Evolutionary conservation across 1,284 basidiomycete species (phyloP), one percentile per base, ranked within the genome.

Genomic region (Inonotus hispidus): DNA sequence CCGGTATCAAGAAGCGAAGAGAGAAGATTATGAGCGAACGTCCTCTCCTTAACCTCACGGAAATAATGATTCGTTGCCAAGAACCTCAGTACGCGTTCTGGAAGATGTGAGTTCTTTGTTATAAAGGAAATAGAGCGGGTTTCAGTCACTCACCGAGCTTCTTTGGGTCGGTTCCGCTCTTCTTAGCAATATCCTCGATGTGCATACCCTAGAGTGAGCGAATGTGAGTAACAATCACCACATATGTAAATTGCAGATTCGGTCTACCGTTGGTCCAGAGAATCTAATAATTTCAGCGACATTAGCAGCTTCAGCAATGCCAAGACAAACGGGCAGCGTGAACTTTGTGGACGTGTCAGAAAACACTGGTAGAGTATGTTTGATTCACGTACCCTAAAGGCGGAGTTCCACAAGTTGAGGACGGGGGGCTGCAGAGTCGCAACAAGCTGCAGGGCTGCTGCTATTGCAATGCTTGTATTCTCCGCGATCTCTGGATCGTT

Each of bases 361-460:
- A 8, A 38, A 14, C 14, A 21, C 16, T 0, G 39, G 50, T 56
- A 37, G 46, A 21, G 10, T 21, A 47, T 6, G 38, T 16, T 27
- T 7, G 5, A 13, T 7, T 6, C n/a, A 53, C 56, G 29, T 37
- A 62, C 60, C 23, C 47, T 32, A 25, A 58, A 58, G 21, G 60
- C 56, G 32, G 50, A 43, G 3, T 27, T 58, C 10, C 47, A 45
- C 47, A 62, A 27, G 25, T 45, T 62, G 19, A 46, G 49, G 1
- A 68, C 69, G 0, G 76, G 74, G 16, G 71, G 68, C 4, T 69
- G 62, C 1, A 76, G 64, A 14, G 73, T 70, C 13, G 72, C 72
- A 14, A 69, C 71, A 2, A 79, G 68, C 61, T 78, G 77, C 4
- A 68, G 63, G 0, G 75, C 73, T 1, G 77, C 76, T 2, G 75